Evolutionary conservation across 2,329 filamentous ascomycete species (phyloP).

Genomic region (Plectosphaerella sp.): DNA sequence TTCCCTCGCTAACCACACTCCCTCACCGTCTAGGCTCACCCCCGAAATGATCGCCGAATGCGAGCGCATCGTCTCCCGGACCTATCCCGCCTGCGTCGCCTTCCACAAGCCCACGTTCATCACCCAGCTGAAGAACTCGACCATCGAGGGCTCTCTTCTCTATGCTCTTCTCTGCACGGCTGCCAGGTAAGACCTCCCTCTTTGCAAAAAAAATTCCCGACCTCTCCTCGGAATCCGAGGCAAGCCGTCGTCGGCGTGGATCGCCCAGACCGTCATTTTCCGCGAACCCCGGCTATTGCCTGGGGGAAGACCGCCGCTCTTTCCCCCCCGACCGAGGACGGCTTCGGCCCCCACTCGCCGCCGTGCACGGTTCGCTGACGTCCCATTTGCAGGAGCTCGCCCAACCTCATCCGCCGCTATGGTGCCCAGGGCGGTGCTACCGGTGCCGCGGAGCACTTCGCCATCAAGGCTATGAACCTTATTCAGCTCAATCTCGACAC

Average conservation of each 20-base stretch:
- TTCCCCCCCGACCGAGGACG: no score
- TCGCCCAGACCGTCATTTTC: neutral
- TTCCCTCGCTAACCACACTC: slow-evolving; percentile 15
- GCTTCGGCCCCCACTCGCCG: no score
- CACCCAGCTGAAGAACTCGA: slow-evolving; percentile 53
- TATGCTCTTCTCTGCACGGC: slow-evolving; percentile 55
- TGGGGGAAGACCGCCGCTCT: no score
- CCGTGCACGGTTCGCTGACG: neutral
- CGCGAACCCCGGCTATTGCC: no score
- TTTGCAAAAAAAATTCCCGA: no score
- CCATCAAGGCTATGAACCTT: slow-evolving; percentile 50
- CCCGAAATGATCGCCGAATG: slow-evolving; percentile 56
- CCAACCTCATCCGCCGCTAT: slow-evolving; percentile 52
- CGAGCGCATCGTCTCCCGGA: slow-evolving; percentile 57
- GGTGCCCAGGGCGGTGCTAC: slow-evolving; percentile 44
- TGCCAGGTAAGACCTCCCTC: slow-evolving; percentile 43
- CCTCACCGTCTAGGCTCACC: slow-evolving; percentile 34
- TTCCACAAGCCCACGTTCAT: slow-evolving; percentile 61
- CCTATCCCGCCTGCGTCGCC: slow-evolving; percentile 56
- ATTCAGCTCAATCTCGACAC: slow-evolving; percentile 57
- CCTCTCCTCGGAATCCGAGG: neutral
- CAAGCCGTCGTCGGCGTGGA: neutral
- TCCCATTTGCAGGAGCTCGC: slow-evolving; percentile 42
- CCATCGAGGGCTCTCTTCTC: slow-evolving; percentile 51
- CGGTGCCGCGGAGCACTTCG: slow-evolving; percentile 54